Base-by-base conservation (phyloP, 306 rosid genomes). In the Pueraria montana region DNA sequence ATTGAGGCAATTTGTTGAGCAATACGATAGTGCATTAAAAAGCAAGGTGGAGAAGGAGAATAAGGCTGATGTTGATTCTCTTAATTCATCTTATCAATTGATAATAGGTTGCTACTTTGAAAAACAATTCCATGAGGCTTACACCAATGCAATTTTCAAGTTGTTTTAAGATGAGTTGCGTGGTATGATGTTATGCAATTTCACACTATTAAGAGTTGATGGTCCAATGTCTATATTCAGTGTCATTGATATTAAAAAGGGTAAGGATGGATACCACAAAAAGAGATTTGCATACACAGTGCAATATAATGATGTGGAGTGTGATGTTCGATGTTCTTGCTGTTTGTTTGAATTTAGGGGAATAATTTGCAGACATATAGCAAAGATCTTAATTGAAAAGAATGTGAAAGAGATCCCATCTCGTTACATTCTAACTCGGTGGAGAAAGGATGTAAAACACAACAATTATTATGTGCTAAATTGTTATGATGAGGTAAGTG, bases 91-190 rank as follows among this genome's bases (percentile, higher is more conserved):
- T 46, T 46, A 2, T 48, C 53, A 48, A 48, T 4, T 13, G 53
- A 48, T 48, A 48, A 72, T 27, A 5, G 17, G 24, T 65, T 32
- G 72, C 8, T 6, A 32, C 23, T 65, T 79, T 26, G 43, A 79
- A 23, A 80, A 66, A 21, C 75, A 74, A 63, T 68, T 67, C 8
- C 70, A 76, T n/a, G 79, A 18, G 20, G 45, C 73, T 26, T 85
- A 75, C 23, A 80, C 79, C 36, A 69, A 69, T 42, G 34, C 20
- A 21, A 69, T 42, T 20, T 69, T 45, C 6, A 43, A 45, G 38
- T 23, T 42, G 36, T 43, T 45, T 43, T 11, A 68, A 68, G 38
- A 70, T 70, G 38, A 45, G 17, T 21, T 70, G 58, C 10, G 0
- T 1, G 10, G 17, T 70, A 43, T 71, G 61, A 4, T 46, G 1